These are phyloP conservation scores for Phytophthora uliginosa DNA, from an alignment of 352 stramenopile species.

Conservation along the genomic window DNA sequence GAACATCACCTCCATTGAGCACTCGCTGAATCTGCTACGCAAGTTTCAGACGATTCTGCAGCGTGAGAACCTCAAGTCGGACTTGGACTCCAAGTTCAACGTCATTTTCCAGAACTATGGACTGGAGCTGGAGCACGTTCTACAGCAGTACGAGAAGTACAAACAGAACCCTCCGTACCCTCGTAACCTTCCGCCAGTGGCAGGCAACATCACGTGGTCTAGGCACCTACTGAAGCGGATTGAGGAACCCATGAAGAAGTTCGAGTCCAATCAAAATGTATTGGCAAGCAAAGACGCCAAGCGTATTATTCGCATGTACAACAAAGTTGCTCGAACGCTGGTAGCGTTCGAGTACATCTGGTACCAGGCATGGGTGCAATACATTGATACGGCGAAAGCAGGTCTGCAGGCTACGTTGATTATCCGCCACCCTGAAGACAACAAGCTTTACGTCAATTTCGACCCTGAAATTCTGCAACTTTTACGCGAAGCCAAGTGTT, in stretches of 20 bases:
- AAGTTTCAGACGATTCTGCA: constrained; percentile 99
- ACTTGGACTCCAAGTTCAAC: constrained; percentile 99
- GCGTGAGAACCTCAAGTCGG: constrained; percentile 98
- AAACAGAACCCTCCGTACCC: constrained; percentile 98
- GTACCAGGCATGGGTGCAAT: constrained; percentile 99
- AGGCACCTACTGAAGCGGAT: constrained; percentile 98
- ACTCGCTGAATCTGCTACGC: constrained; percentile 96
- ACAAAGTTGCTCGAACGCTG: constrained; percentile 98
- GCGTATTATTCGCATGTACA: constrained; percentile 99
- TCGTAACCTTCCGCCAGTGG: constrained; percentile 97
- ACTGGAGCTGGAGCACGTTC: constrained; percentile 97
- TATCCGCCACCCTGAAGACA: constrained; percentile 98
- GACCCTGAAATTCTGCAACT: constrained; percentile 99
- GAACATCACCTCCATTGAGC: constrained; percentile 98
- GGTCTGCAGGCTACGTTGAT: constrained; percentile 98
- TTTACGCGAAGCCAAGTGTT: constrained; percentile 97
- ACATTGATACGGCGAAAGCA: constrained; percentile 98
- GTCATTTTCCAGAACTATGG: constrained; percentile 99
- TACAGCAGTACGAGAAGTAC: constrained; percentile 99
- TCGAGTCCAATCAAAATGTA: constrained; percentile 98
- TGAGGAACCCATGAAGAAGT: constrained; percentile 99
- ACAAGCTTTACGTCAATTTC: constrained; percentile 99
- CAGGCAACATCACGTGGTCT: constrained; percentile 99
- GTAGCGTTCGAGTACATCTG: constrained; percentile 99
- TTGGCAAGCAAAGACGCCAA: constrained; percentile 98